Evolutionary conservation across 192 early-diverging fungal species (phyloP).

Genomic region (Backusella circina): DNA sequence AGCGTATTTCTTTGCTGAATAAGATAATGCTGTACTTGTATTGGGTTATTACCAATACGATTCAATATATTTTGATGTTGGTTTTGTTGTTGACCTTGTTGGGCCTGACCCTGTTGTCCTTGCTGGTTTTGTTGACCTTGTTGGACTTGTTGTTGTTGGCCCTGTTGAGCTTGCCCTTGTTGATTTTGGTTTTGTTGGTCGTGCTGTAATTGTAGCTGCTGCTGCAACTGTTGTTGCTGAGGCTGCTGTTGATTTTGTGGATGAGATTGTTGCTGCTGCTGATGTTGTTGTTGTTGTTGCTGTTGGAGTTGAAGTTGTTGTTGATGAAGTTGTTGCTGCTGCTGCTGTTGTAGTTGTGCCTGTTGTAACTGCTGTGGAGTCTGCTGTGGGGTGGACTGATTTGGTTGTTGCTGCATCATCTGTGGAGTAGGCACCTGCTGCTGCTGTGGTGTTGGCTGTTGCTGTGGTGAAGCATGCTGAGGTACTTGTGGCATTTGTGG

Average conservation of each 20-base stretch:
- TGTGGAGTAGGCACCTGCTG: background rate
- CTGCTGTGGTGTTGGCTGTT: background rate
- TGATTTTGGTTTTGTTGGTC: slow-evolving; percentile 14
- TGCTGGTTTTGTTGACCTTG: slow-evolving; percentile 9
- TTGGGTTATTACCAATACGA: background rate
- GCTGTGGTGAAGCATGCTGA: background rate
- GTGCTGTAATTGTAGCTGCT: slow-evolving; percentile 2
- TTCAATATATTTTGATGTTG: background rate
- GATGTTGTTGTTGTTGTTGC: background rate
- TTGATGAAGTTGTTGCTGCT: slow-evolving; percentile 13
- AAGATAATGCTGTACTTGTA: slow-evolving; percentile 7
- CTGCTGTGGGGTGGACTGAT: background rate
- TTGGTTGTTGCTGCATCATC: too few relatives aligned
- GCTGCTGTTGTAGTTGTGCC: background rate
- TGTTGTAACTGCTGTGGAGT: background rate
- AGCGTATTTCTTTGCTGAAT: slow-evolving; percentile 5
- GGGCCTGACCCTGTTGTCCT: background rate
- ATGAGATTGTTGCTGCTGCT: background rate
- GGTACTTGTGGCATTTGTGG: background rate
- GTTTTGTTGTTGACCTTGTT: slow-evolving; percentile 11
- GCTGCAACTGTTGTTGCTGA: slow-evolving; percentile 1
- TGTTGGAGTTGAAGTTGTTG: background rate
- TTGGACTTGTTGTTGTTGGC: background rate
- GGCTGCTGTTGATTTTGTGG: background rate
- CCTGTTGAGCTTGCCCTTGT: slow-evolving; percentile 5